Evolutionary conservation across 2,329 filamentous ascomycete genomes (phyloP).

Genomic region (Dactylonectria macrodidyma): DNA sequence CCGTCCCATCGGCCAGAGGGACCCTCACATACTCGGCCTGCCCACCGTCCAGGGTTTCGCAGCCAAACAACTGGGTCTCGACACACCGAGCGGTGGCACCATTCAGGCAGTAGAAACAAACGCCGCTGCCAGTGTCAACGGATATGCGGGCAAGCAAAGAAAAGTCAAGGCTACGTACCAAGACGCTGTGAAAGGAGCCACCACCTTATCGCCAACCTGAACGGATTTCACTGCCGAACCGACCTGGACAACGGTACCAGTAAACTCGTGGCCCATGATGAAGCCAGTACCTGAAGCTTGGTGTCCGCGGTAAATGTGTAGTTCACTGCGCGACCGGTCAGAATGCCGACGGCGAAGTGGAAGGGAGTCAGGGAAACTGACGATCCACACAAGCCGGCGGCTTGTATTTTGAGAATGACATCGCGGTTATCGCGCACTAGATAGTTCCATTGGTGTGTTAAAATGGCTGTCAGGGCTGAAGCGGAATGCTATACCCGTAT

Average conservation of each 20-base stretch:
- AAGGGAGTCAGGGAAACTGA: slow-evolving; percentile 58
- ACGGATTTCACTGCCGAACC: slow-evolving; percentile 79
- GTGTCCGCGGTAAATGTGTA: slow-evolving; percentile 89
- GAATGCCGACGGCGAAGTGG: background rate
- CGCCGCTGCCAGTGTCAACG: slow-evolving; percentile 49
- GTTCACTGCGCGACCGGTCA: slow-evolving; percentile 69
- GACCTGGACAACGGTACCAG: slow-evolving; percentile 78
- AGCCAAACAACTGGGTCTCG: slow-evolving; percentile 80
- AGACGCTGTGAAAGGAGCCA: slow-evolving; percentile 86
- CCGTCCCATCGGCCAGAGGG: slow-evolving; percentile 84
- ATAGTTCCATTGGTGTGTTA: slow-evolving; percentile 31
- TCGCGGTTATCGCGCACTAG: slow-evolving; percentile 78
- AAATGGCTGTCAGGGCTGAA: background rate
- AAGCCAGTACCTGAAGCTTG: slow-evolving; percentile 77
- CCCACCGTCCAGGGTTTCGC: slow-evolving; percentile 77
- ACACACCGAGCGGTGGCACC: slow-evolving; percentile 84
- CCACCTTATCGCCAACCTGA: slow-evolving; percentile 82
- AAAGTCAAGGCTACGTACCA: slow-evolving; percentile 65
- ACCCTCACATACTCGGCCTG: slow-evolving; percentile 89
- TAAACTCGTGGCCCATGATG: slow-evolving; percentile 89
- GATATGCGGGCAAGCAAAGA: background rate
- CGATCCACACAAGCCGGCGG: slow-evolving; percentile 91
- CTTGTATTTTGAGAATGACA: slow-evolving; percentile 86
- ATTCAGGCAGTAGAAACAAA: slow-evolving; percentile 88
- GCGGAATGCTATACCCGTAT: background rate